phyloP scores from a whole-genome alignment of 805 yeast genomes.

The Metschnikowia koreensis region DNA sequence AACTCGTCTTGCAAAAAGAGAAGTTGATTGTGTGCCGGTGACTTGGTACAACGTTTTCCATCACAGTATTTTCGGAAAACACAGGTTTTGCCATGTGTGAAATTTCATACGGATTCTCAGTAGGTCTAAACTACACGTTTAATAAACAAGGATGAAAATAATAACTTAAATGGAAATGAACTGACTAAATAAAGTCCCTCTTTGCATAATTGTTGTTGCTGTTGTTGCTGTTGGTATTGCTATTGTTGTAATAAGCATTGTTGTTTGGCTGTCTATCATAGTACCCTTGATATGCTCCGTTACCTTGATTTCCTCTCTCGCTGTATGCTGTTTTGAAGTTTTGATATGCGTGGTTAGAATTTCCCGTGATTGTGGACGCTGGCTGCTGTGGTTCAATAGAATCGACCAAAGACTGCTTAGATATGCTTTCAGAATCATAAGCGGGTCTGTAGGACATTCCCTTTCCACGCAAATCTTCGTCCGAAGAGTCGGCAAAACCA shows the following conservation, averaged over 20 bases:
- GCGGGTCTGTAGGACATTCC: slow-evolving; percentile 11
- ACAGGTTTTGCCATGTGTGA: slow-evolving; percentile 31
- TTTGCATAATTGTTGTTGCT: slow-evolving; percentile 2
- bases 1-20: slow-evolving; percentile 4
- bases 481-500: slow-evolving; percentile 31
- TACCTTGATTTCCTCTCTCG: slow-evolving; percentile 8
- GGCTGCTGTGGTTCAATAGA: slow-evolving; percentile 42
- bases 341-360: slow-evolving; percentile 30
- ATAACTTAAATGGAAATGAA: neutral
- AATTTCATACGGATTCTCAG: neutral
- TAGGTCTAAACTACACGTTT: neutral
- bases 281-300: slow-evolving; percentile 12
- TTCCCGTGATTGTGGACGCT: slow-evolving; percentile 42
- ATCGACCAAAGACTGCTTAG: slow-evolving; percentile 14
- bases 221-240: neutral
- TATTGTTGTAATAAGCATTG: neutral
- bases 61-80: slow-evolving; percentile 50
- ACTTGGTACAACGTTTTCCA: slow-evolving; percentile 54
- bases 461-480: slow-evolving; percentile 23
- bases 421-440: slow-evolving; percentile 13
- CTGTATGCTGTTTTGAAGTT: slow-evolving; percentile 22
- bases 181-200: slow-evolving; percentile 8
- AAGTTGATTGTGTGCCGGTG: slow-evolving; percentile 43
- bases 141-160: neutral
- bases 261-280: slow-evolving; percentile 5